A percentile compares a stretch with the other conserved stretches of the same genome.
phyloP scores from a whole-genome alignment of 2,329 filamentous ascomycete species.

The Verticillium tricorpus region DNA sequence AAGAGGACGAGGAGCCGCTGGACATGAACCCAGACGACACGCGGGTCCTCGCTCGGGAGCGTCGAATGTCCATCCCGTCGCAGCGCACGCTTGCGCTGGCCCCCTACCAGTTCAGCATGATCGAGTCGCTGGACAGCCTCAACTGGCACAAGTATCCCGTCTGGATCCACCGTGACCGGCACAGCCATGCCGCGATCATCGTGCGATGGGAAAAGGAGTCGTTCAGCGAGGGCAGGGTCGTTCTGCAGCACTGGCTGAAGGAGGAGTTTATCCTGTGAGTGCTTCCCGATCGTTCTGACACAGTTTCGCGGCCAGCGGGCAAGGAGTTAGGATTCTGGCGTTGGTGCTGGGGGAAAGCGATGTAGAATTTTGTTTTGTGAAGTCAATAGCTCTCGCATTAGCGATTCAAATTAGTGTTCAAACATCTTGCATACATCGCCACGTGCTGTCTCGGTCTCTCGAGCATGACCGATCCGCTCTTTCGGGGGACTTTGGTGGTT shows the following conservation, averaged over 20 bases:
- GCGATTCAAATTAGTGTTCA: too few relatives aligned
- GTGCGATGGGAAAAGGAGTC: constrained; percentile 62
- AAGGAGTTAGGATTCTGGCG: too few relatives aligned
- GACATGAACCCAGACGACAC: constrained; percentile 27
- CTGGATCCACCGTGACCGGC: constrained; percentile 71
- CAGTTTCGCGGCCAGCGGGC: too few relatives aligned
- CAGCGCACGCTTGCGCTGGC: constrained; percentile 74
- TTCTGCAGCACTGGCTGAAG: constrained; percentile 76
- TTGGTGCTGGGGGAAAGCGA: too few relatives aligned
- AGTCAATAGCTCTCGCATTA: too few relatives aligned
- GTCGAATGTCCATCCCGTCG: constrained; percentile 36
- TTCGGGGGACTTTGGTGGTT: too few relatives aligned
- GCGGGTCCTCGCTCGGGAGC: constrained; percentile 34
- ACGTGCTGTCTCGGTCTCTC: too few relatives aligned
- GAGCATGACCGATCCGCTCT: too few relatives aligned
- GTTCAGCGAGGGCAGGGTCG: constrained; percentile 73
- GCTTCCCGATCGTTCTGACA: too few relatives aligned
- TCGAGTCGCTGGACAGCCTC: constrained; percentile 66
- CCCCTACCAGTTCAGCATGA: constrained; percentile 78
- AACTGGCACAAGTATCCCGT: constrained; percentile 64
- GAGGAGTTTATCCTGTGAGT: constrained; percentile 64
- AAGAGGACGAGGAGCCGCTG: constrained; percentile 39
- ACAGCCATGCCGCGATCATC: constrained; percentile 89
- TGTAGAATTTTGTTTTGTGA: too few relatives aligned
- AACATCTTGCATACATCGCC: too few relatives aligned